Evolutionary conservation across 106 monocot species (phyloP).

Genomic region (Acorus calamus): DNA sequence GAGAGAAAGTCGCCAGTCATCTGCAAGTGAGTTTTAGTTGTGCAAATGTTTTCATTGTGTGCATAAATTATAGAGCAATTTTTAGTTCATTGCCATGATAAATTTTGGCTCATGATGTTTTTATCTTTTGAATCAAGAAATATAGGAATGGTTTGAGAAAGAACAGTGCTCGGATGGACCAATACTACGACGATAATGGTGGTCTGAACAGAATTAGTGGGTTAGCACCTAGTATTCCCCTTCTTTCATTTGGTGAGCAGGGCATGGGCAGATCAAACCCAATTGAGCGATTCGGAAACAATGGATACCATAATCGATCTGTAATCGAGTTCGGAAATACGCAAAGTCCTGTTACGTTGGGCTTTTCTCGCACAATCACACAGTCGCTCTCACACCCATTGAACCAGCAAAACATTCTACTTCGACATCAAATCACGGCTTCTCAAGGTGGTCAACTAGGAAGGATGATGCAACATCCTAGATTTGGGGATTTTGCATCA

Average conservation of each 20-base stretch:
- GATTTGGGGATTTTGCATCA: neutral
- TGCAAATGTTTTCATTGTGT: neutral
- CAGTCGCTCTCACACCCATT: no score
- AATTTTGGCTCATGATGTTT: neutral
- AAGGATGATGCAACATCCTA: neutral
- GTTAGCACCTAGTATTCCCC: neutral
- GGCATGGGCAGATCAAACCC: neutral
- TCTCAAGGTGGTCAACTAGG: neutral
- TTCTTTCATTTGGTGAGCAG: neutral
- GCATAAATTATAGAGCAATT: neutral
- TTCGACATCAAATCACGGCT: neutral
- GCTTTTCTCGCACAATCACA: no score
- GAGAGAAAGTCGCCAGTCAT: constrained; percentile 36
- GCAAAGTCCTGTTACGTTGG: neutral
- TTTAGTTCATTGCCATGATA: no score
- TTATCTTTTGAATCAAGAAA: constrained; percentile 11
- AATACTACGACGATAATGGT: neutral
- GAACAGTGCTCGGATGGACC: neutral
- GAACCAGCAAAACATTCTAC: neutral
- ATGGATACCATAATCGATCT: neutral
- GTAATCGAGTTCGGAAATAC: neutral
- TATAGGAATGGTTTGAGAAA: constrained; percentile 19
- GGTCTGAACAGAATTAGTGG: neutral
- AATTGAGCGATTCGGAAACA: neutral
- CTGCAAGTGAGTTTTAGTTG: constrained; percentile 16